A percentile compares a stretch with the other conserved stretches of the same genome.
Evolutionary conservation across 192 early-diverging fungal species (phyloP).

Genomic region (Umbelopsis ramanniana): DNA sequence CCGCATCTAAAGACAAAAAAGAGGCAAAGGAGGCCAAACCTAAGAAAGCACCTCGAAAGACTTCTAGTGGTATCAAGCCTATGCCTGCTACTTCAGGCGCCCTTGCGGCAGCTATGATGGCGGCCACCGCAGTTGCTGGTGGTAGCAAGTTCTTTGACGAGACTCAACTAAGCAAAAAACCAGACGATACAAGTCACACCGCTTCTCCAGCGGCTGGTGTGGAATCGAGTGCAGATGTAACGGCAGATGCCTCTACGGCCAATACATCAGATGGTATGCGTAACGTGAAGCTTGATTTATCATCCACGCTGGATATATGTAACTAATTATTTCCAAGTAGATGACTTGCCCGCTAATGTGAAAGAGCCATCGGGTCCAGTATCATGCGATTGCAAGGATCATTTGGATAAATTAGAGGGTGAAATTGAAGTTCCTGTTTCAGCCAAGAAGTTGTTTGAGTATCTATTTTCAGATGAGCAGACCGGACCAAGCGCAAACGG

Average conservation of each 20-base stretch:
- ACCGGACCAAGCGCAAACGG: conserved; percentile 24
- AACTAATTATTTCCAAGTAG: conserved; percentile 17
- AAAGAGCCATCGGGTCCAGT: conserved; percentile 52
- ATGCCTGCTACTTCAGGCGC: conserved; percentile 36
- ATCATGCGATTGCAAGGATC: conserved; percentile 66
- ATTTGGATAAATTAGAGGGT: conserved; percentile 65
- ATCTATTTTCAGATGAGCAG: conserved; percentile 55
- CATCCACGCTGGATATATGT: neutral
- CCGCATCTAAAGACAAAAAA: conserved; percentile 20
- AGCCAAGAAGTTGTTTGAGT: conserved; percentile 64
- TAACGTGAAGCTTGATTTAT: neutral
- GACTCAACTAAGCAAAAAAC: neutral
- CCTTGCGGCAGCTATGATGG: conserved; percentile 43
- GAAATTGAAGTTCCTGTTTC: conserved; percentile 56
- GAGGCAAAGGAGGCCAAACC: no score
- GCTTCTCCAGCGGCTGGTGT: neutral
- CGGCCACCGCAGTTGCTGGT: conserved; percentile 38
- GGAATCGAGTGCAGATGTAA: neutral
- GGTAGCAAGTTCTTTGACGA: conserved; percentile 35
- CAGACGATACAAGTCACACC: neutral
- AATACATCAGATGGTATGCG: conserved; percentile 21
- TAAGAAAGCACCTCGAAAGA: neutral
- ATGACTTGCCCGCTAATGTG: conserved; percentile 54
- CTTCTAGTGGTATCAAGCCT: neutral
- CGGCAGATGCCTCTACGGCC: neutral